Evolutionary conservation across 352 stramenopile species (phyloP), one percentile per base, ranked within the genome.

Genomic region (Poterioochromonas sp.): DNA sequence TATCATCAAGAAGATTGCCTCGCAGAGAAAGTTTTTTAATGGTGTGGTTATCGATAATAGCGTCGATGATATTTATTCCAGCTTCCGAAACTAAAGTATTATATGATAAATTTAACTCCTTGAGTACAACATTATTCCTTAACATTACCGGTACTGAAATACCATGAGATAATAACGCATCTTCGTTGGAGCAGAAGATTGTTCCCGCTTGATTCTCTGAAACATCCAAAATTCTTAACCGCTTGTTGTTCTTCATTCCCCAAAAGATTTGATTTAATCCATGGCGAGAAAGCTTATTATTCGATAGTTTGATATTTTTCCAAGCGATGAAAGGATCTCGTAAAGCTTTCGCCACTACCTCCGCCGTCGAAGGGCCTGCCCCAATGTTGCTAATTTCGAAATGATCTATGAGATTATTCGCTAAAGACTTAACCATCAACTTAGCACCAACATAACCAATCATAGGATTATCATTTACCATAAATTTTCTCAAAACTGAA

Each of bases 201-300:
- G 41, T 11, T 35, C 65, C 65, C 5, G 39, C 18, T 58, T 54
- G 1, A 39, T 74, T 74, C 2, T 34, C 39, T 12, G 5, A 22
- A 2, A 54, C 39, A 37, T 54, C 12, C 12, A 74, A 58, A 18
- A 74, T n/a, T 8, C 65, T 34, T 34, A n/a, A 58, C 15, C 40
- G 37, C 15, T 54, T 51, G 29, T 74, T 74, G 35, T 58, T 8
- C 15, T 37, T 3, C 20, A 74, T n/a, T n/a, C 34, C 65, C 65
- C 65, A 74, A 54, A 74, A 74, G 0, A 74, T 58, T 54, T 74
- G 65, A 54, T 74, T 74, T 39, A 74, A 58, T 22, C 65, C 65
- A 74, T 54, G 3, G 34, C 65, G 65, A 35, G 5, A 54, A 11
- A 74, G 32, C 1, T 51, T 8, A 74, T 74, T 74, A 3, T 54